Evolutionary conservation across 495 filamentous ascomycete species (phyloP), one percentile per base, ranked within the genome.

Genomic region (Durotheca rogersii): DNA sequence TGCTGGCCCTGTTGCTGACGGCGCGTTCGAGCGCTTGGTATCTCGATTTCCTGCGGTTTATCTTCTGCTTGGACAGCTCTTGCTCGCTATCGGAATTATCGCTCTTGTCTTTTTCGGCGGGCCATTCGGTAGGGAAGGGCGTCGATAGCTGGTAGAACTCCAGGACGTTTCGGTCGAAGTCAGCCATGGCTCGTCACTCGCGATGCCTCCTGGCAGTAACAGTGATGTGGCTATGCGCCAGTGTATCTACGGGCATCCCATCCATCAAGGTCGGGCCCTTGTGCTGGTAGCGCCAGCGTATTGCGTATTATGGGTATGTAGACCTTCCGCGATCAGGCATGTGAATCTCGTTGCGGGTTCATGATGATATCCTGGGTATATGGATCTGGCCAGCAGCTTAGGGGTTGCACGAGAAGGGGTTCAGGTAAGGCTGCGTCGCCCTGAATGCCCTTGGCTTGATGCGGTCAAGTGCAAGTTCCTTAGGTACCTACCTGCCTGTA

Each of bases 131-230:
- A 11, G 91, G 94, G 63, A 81, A 92, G 25, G 87, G 78, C 12
- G 81, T 86, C 4, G 83, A 76, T 18, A 98, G 79, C 62, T 90
- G 88, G 72, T 97, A 98, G 72, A 95, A 86, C 44, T 88, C 89
- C 36, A 90, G 82, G 33, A 98, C 81, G 11, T 81, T 85, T 18
- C 83, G 75, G 65, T 95, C 84, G 58, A 75, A 72, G 27, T 85
- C 86, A 41, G 82, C 77, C 78, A 74, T 74, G 49, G 55, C 27
- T 51, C 20, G 38, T 30, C n/a, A 40, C 17, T 23, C 12, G 27
- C 6, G 33, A 36, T 52, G 42, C 54, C 49, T 49, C 36, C 16
- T 4, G 42, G 38, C 44, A 39, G 46, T 45, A 42, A 37, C 38
- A 23, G 23, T 27, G 23, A n/a, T 46, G 32, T 52, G 54, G 55